Conservation (phyloP, 768 basidiomycete genomes). For the Mycena albidolilacea region DNA sequence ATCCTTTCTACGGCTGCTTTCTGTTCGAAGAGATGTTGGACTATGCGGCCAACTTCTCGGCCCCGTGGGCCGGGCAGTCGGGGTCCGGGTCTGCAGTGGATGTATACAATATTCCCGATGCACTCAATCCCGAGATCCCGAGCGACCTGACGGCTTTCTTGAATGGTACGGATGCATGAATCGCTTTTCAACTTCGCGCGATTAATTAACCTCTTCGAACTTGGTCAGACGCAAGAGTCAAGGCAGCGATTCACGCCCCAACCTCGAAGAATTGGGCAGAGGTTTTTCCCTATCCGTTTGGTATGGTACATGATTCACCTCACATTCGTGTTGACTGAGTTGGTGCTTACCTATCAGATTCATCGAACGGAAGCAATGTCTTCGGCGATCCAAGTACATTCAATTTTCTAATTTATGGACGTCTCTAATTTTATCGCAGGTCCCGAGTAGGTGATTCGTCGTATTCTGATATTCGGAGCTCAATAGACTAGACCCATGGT, state of each 20-base stretch:
- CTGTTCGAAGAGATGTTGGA: constrained; percentile 75
- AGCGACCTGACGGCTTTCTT: constrained; percentile 57
- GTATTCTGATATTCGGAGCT: not conserved
- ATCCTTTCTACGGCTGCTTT: constrained; percentile 74
- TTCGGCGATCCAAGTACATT: constrained; percentile 36
- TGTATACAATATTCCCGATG: constrained; percentile 70
- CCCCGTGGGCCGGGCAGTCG: constrained; percentile 61
- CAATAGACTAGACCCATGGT: constrained; percentile 56
- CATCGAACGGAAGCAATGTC: not conserved
- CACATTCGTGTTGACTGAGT: not conserved
- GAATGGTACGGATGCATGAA: constrained; percentile 59
- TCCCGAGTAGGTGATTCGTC: constrained; percentile 36
- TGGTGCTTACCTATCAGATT: not conserved
- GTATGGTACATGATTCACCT: constrained; percentile 39
- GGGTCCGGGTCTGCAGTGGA: not conserved
- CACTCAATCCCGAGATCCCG: constrained; percentile 65
- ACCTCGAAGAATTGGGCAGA: constrained; percentile 65
- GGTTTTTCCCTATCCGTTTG: constrained; percentile 47
- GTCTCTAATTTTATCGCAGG: constrained; percentile 14
- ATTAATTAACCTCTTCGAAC: not conserved
- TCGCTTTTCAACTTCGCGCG: not conserved
- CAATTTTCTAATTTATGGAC: not conserved
- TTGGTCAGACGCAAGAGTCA: constrained; percentile 60
- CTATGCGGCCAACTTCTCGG: constrained; percentile 80
- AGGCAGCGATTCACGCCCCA: constrained; percentile 78